Evolutionary conservation across 164 flowering plant species (phyloP).

Genomic region (Umbilicus rupestris): DNA sequence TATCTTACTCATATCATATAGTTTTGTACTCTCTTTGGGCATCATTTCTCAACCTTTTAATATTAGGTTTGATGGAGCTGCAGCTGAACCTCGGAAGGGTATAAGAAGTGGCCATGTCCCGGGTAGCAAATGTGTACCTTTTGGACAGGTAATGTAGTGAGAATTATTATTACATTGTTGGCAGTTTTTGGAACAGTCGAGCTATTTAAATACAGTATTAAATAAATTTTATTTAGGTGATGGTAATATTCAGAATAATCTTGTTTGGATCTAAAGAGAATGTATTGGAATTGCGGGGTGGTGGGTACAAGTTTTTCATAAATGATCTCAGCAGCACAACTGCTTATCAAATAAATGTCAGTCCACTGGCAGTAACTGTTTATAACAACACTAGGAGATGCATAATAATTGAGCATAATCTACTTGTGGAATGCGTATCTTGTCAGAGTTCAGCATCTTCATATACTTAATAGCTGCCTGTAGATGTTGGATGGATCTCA

Average conservation of each 20-base stretch:
- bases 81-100: slow-evolving; percentile 91
- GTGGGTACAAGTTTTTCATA: too few relatives aligned
- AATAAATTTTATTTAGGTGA: too few relatives aligned
- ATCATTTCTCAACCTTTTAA: not conserved
- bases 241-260: too few relatives aligned
- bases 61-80: slow-evolving; percentile 84
- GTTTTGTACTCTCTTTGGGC: not conserved
- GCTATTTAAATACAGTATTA: not conserved
- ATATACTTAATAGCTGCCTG: slow-evolving; percentile 8
- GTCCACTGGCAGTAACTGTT: too few relatives aligned
- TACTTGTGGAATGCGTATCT: not conserved
- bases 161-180: not conserved
- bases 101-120: slow-evolving; percentile 95
- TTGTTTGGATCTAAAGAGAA: too few relatives aligned
- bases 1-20: not conserved
- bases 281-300: too few relatives aligned
- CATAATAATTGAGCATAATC: too few relatives aligned
- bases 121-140: slow-evolving; percentile 93
- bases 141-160: slow-evolving; percentile 46
- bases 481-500: slow-evolving; percentile 88
- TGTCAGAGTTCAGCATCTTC: too few relatives aligned
- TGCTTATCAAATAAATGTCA: too few relatives aligned
- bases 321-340: too few relatives aligned
- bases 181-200: not conserved
- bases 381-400: too few relatives aligned